phyloP scores from a whole-genome alignment of 805 yeast genomes.

The Blastobotrys attinorum region DNA sequence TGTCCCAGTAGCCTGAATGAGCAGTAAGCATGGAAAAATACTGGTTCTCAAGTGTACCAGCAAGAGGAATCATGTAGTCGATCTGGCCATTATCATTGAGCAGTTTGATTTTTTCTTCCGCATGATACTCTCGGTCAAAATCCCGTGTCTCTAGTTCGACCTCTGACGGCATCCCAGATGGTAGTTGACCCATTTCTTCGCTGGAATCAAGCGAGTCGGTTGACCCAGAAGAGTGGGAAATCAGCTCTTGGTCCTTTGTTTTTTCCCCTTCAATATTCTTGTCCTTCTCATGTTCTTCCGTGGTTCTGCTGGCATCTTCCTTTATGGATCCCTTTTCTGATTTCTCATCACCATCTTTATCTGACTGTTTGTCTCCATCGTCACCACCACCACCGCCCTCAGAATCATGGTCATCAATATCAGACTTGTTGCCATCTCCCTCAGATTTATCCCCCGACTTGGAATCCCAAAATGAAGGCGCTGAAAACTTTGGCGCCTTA shows the following conservation, averaged over 20 bases:
- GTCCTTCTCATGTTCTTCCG: not conserved
- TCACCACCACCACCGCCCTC: conserved; percentile 1
- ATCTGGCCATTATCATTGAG: conserved; percentile 75
- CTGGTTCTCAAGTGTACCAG: conserved; percentile 68
- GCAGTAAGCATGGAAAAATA: conserved; percentile 77
- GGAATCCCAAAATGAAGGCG: conserved; percentile 2
- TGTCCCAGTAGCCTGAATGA: conserved; percentile 86
- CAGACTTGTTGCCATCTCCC: not conserved
- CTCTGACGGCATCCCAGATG: conserved; percentile 4
- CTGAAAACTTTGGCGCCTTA: not conserved
- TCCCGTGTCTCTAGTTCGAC: conserved; percentile 22
- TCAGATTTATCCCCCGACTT: not conserved
- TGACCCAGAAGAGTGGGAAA: not conserved
- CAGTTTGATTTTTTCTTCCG: conserved; percentile 34
- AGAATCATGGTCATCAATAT: not conserved
- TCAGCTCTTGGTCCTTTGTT: not conserved
- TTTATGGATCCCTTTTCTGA: not conserved
- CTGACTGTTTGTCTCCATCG: not conserved
- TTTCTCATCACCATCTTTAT: not conserved
- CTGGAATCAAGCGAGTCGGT: not conserved
- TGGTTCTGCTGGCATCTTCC: not conserved
- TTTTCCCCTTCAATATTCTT: not conserved
- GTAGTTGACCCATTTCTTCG: not conserved
- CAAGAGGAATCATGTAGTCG: conserved; percentile 56
- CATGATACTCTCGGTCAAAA: conserved; percentile 20